Evolutionary conservation across 176 grass and related monocot genomes (phyloP).

Genomic region (Echinochloa phyllopogon): DNA sequence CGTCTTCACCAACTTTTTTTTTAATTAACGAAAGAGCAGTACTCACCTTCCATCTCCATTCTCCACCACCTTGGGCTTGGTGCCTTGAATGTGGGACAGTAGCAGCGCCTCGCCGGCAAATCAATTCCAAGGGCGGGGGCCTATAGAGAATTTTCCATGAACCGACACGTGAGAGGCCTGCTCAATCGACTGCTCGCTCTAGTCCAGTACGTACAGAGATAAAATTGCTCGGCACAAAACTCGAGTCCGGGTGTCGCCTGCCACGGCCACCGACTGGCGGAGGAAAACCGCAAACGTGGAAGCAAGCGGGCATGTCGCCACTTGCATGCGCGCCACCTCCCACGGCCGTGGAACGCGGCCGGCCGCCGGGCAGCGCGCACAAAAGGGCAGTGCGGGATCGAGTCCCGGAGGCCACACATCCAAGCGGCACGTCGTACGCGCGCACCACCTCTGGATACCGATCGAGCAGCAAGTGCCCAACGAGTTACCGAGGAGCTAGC

Average conservation of each 20-base stretch:
- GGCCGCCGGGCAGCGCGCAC: neutral
- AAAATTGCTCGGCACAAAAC: too few species aligned
- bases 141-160: neutral
- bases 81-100: too few species aligned
- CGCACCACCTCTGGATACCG: neutral
- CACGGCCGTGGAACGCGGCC: neutral
- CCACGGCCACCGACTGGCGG: neutral
- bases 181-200: neutral
- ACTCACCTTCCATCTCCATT: too few species aligned
- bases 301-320: neutral
- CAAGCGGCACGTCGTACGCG: neutral
- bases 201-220: too few species aligned
- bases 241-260: too few species aligned
- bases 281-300: constrained; percentile 36
- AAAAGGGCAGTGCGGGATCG: neutral
- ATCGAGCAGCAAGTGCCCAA: neutral
- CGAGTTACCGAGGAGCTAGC: too few species aligned
- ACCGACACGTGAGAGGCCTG: neutral
- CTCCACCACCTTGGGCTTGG: too few species aligned
- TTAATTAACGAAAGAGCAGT: too few species aligned
- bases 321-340: constrained; percentile 62
- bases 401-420: neutral
- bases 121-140: neutral
- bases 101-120: neutral
- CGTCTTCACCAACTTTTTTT: too few species aligned